These are phyloP conservation scores for Mortierella sp. DNA, from an alignment of 371 early-diverging fungal species.

Conservation along the genomic window DNA sequence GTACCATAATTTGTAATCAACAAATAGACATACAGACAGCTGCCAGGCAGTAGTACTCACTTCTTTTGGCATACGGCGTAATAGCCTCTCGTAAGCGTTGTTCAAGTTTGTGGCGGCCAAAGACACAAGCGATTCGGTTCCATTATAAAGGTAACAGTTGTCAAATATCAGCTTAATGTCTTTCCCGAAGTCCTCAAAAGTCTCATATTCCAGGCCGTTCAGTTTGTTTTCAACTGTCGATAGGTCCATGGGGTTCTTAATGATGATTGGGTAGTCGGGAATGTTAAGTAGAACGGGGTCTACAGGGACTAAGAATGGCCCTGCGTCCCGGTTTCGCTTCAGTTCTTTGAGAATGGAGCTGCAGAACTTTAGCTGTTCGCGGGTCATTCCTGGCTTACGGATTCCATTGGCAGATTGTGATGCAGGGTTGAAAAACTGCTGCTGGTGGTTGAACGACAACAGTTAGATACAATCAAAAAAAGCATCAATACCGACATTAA, in stretches of 20 bases:
- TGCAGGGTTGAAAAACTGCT: background rate
- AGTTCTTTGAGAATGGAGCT: constrained; percentile 78
- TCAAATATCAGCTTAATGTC: constrained; percentile 86
- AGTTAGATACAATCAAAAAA: background rate
- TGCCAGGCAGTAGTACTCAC: constrained; percentile 12
- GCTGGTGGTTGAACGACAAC: background rate
- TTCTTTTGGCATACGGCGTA: constrained; percentile 75
- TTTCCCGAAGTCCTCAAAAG: constrained; percentile 75
- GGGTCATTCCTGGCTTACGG: constrained; percentile 68
- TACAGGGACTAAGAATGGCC: constrained; percentile 93
- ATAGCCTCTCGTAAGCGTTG: constrained; percentile 75
- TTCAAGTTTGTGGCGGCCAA: constrained; percentile 81
- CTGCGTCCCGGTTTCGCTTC: constrained; percentile 80
- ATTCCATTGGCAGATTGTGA: background rate
- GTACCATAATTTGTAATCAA: constrained; percentile 4
- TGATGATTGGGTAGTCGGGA: constrained; percentile 94
- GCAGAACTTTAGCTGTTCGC: constrained; percentile 87
- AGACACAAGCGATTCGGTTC: constrained; percentile 80
- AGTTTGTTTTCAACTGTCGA: constrained; percentile 93
- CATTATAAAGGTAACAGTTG: constrained; percentile 96
- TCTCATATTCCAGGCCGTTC: constrained; percentile 75
- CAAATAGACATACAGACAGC: background rate
- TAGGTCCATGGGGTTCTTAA: constrained; percentile 98
- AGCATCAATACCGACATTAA: background rate
- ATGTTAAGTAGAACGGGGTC: constrained; percentile 92